Evolutionary conservation across 345 rosid genomes (phyloP).

Genomic region (Pelargonium nanum): DNA sequence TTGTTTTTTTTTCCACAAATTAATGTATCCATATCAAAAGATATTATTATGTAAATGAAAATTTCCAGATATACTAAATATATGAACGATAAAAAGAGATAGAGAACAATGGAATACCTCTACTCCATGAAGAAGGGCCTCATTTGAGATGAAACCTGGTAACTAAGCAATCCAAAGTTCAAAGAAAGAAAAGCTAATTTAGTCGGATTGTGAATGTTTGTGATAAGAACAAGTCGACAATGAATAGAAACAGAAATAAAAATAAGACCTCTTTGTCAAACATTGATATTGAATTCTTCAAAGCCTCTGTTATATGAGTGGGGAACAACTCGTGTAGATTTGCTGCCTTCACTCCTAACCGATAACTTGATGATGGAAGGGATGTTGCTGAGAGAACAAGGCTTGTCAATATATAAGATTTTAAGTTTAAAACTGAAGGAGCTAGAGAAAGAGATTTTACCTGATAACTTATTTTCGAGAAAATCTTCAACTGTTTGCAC

Average conservation of each 20-base stretch:
- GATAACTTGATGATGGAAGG: constrained; percentile 83
- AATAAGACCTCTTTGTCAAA: constrained; percentile 68
- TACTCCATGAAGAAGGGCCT: constrained; percentile 90
- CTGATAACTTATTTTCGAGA: constrained; percentile 63
- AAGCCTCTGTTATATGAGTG: constrained; percentile 51
- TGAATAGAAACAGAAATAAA: constrained; percentile 3
- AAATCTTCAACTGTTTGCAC: constrained; percentile 83
- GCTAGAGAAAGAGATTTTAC: no score
- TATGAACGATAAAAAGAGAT: neutral
- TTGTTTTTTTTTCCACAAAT: no score
- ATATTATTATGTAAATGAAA: neutral
- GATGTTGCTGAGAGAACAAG: constrained; percentile 42
- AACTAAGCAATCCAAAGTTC: constrained; percentile 41
- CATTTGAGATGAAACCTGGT: constrained; percentile 77
- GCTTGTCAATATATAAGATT: constrained; percentile 10
- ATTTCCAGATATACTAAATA: neutral
- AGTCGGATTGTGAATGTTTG: neutral
- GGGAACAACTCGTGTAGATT: constrained; percentile 79
- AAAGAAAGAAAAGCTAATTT: constrained; percentile 5
- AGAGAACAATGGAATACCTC: constrained; percentile 42
- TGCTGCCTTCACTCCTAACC: constrained; percentile 77
- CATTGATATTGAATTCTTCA: constrained; percentile 50
- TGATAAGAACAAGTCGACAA: neutral
- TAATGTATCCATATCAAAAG: no score
- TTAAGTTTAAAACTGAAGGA: neutral